Conservation (phyloP, 2,329 filamentous ascomycete genomes). For the Dendryphion nanum region DNA sequence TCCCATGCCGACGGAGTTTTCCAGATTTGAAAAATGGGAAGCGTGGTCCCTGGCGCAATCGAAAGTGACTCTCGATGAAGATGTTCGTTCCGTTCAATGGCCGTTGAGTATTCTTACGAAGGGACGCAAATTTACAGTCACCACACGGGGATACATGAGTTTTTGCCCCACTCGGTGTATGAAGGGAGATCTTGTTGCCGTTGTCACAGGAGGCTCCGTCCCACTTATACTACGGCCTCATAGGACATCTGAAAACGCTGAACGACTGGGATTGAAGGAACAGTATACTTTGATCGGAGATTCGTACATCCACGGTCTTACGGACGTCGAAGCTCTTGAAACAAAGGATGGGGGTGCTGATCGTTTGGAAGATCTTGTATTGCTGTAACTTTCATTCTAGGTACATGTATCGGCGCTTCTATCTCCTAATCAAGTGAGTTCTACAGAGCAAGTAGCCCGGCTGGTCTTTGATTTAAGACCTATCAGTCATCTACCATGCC, state of each 20-base stretch:
- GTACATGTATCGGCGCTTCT: too few species aligned
- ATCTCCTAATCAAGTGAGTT: too few species aligned
- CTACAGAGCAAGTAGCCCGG: too few species aligned
- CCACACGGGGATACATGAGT: not conserved
- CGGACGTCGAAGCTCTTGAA: conserved; percentile 1
- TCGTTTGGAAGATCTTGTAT: conserved; percentile 1
- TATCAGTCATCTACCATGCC: too few species aligned
- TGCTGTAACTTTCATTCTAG: not conserved
- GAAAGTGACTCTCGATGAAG: not conserved
- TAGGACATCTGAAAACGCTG: not conserved
- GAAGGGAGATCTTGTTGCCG: not conserved
- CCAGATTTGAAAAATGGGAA: not conserved
- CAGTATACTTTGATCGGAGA: not conserved
- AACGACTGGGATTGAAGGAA: too few species aligned
- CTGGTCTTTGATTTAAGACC: too few species aligned
- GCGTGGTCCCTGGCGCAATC: not conserved
- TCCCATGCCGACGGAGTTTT: not conserved
- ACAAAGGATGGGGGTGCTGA: not conserved
- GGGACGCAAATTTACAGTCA: conserved; percentile 1
- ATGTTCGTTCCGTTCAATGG: not conserved
- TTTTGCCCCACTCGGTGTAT: not conserved
- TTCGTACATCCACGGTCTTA: not conserved
- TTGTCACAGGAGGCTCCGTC: not conserved
- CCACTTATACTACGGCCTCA: not conserved
- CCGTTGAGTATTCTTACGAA: not conserved